Base-by-base conservation (phyloP, 768 basidiomycete genomes). In the Rhodotorula paludigena region DNA sequence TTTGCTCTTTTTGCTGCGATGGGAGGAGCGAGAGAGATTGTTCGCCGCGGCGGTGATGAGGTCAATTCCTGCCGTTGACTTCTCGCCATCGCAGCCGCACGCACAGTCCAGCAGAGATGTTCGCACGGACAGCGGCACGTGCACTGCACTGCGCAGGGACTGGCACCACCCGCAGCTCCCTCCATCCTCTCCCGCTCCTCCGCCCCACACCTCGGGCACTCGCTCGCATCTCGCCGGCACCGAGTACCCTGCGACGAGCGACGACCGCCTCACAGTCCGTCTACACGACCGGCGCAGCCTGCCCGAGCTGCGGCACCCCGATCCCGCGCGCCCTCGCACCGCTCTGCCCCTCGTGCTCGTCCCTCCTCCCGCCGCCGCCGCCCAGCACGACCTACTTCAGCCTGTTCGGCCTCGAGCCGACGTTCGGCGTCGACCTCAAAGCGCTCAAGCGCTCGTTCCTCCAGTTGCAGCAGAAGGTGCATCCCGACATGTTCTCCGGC, bases 401-500 rank as follows among this genome's bases (percentile, higher is more conserved):
- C 20, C 66, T 80, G 5, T 74, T 80, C 41, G 71, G 69, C 47
- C 69, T 80, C 33, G 72, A 73, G 9, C 41, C 47, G 0, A 10
- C 35, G 11, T 81, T 74, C 69, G 74, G 60, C 16, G 15, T 81
- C 56, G 76, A 80, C 48, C 54, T 71, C 15, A 56, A 65, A 28
- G 70, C 73, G 38, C 68, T 81, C 36, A 71, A 78, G 56, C 62
- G 65, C 28, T 64, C 67, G 12, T 80, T 79, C 73, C 53, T 80
- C 35, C 53, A 71, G 38, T 71, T 76, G 41, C 80, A 80, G 66
- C 75, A 75, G 54, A 74, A 77, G 20, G 73, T 81, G 15, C 81
- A 81, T 72, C 81, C 81, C 5, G 81, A 81, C 68, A 77, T 78
- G 60, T 79, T 71, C 59, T 68, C 64, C 23, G 72, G 74, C 5